Conservation (phyloP, 2,329 filamentous ascomycete species). For the Clonostachys solani region DNA sequence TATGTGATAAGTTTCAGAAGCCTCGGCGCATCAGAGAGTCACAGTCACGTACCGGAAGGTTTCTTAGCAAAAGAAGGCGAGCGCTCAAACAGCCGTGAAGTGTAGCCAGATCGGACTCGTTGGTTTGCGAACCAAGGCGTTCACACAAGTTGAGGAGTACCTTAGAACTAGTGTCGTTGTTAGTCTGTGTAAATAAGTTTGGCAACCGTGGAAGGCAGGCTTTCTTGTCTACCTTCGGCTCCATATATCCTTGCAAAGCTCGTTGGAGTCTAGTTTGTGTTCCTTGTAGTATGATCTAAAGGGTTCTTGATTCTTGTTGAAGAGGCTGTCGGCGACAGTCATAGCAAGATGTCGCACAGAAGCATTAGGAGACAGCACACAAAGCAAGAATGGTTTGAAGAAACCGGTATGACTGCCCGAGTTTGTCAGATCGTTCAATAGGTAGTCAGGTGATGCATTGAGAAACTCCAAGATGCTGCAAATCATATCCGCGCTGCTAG, state of each 20-base stretch:
- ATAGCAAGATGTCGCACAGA: slow-evolving; percentile 42
- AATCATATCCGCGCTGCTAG: slow-evolving; percentile 13
- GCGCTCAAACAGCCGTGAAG: slow-evolving; percentile 55
- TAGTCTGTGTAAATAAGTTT: neutral
- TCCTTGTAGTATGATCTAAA: slow-evolving; percentile 16
- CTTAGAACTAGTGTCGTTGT: slow-evolving; percentile 15
- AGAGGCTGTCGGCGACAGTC: slow-evolving; percentile 41
- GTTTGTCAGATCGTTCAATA: slow-evolving; percentile 21
- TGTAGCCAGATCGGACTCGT: slow-evolving; percentile 35
- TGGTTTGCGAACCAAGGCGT: slow-evolving; percentile 34
- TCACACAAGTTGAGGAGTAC: slow-evolving; percentile 45
- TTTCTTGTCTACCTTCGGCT: slow-evolving; percentile 35
- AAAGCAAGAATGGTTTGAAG: slow-evolving; percentile 48
- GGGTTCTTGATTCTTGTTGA: slow-evolving; percentile 23
- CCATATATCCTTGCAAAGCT: slow-evolving; percentile 42
- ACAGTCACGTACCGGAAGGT: slow-evolving; percentile 35
- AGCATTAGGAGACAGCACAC: slow-evolving; percentile 47
- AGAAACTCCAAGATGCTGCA: slow-evolving; percentile 51
- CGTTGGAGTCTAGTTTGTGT: slow-evolving; percentile 13
- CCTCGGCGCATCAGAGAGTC: neutral
- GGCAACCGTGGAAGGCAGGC: slow-evolving; percentile 7
- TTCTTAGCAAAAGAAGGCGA: slow-evolving; percentile 45
- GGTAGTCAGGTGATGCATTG: slow-evolving; percentile 37
- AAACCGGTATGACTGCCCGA: slow-evolving; percentile 20
- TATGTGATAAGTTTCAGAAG: neutral